phyloP scores from a whole-genome alignment of 148 eudicot species.

The Polygonum maritimum region DNA sequence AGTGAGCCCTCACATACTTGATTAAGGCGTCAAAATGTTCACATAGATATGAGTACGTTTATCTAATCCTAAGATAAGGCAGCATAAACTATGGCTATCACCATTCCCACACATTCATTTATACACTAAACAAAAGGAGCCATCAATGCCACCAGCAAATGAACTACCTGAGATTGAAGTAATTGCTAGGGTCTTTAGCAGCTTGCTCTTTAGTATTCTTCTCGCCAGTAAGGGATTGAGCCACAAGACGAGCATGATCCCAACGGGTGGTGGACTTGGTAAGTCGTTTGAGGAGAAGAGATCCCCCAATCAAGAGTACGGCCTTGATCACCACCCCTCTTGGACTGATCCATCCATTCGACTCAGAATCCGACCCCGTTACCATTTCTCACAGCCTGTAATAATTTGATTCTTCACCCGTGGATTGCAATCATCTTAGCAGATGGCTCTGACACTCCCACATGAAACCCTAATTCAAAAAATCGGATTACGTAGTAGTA shows the following conservation, averaged over 20 bases:
- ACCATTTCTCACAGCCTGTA: background rate
- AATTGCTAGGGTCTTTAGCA: conserved; percentile 71
- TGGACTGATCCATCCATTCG: conserved; percentile 56
- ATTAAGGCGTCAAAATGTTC: background rate
- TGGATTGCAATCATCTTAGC: background rate
- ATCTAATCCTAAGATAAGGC: background rate
- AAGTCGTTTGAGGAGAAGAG: conserved; percentile 55
- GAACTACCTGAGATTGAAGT: conserved; percentile 79
- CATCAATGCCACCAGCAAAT: background rate
- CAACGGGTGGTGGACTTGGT: conserved; percentile 96
- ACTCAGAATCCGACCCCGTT: conserved; percentile 17
- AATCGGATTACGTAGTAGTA: background rate
- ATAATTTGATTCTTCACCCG: background rate
- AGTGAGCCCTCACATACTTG: background rate
- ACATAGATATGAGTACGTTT: background rate
- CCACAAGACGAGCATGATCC: conserved; percentile 69
- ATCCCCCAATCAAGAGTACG: conserved; percentile 74
- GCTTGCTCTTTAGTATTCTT: conserved; percentile 82
- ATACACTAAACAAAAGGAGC: background rate
- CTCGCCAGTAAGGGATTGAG: conserved; percentile 65
- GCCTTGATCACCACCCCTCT: conserved; percentile 65
- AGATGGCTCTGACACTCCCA: background rate
- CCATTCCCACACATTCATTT: background rate
- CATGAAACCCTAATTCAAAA: background rate
- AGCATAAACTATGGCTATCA: background rate